phyloP scores from a whole-genome alignment of 2,329 filamentous ascomycete genomes.

The Pseudodiploospora longispora region DNA sequence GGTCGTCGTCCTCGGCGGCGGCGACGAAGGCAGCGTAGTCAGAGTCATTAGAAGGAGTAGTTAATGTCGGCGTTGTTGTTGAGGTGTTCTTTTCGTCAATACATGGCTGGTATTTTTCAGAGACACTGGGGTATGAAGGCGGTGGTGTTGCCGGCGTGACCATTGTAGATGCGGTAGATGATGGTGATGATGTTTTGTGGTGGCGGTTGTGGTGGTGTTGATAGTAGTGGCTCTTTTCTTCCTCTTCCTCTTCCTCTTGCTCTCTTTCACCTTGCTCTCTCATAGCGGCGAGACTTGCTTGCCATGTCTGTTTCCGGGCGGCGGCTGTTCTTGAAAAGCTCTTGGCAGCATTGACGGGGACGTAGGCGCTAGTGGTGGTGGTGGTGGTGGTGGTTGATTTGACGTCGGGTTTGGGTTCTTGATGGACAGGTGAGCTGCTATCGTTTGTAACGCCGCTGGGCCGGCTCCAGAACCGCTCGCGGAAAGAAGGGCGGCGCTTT shows the following conservation, averaged over 20 bases:
- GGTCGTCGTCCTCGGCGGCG: conserved; percentile 11
- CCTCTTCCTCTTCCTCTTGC: not conserved
- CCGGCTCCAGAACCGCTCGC: no score
- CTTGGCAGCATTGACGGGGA: conserved; percentile 22
- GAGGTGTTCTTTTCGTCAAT: not conserved
- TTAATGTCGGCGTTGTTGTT: not conserved
- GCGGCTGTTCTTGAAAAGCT: conserved; percentile 16
- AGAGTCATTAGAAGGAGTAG: not conserved
- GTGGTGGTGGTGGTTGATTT: no score
- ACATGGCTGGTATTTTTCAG: not conserved
- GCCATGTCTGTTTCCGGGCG: not conserved
- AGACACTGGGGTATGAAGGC: not conserved
- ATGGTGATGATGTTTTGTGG: not conserved
- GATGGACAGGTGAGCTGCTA: no score
- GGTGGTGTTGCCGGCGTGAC: not conserved
- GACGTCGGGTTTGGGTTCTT: no score
- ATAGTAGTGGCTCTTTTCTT: not conserved
- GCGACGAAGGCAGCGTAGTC: conserved; percentile 18
- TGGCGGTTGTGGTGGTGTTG: not conserved
- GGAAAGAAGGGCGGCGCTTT: no score
- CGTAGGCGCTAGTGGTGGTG: conserved; percentile 11
- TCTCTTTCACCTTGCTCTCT: no score
- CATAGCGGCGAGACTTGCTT: not conserved
- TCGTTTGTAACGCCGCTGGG: no score
- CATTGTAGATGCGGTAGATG: not conserved